Evolutionary conservation across 306 rosid genomes (phyloP).

Genomic region (Fragaria ananassa): DNA sequence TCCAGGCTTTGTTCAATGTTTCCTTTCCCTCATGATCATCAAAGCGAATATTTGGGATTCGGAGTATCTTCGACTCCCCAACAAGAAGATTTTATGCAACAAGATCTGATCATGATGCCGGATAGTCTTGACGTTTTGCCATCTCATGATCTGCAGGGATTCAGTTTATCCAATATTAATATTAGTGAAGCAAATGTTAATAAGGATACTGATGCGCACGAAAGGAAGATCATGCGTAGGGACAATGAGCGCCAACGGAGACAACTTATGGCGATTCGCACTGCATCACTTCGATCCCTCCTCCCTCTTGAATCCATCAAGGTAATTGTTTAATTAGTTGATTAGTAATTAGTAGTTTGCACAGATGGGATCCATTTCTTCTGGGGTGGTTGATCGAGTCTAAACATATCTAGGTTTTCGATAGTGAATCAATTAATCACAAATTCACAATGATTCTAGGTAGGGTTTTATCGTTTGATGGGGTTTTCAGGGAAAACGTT

Average conservation of each 20-base stretch:
- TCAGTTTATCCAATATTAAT: not conserved
- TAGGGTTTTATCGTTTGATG: conserved; percentile 26
- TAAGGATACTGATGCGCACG: not conserved
- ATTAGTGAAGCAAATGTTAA: conserved; percentile 10
- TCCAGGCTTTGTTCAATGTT: conserved; percentile 9
- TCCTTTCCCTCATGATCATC: not conserved
- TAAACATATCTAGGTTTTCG: not conserved
- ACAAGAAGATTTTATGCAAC: conserved; percentile 20
- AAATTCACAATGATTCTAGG: not conserved
- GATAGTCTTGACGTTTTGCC: conserved; percentile 13
- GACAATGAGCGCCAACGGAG: conserved; percentile 48
- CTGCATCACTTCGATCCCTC: conserved; percentile 36
- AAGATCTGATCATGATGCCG: conserved; percentile 20
- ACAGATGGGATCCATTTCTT: not conserved
- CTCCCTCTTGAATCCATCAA: conserved; percentile 37
- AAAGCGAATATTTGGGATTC: conserved; percentile 17
- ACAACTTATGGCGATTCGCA: conserved; percentile 35
- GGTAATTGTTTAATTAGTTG: conserved; percentile 1
- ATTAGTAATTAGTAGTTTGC: not conserved
- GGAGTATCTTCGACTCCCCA: conserved; percentile 14
- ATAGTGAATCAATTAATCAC: no score
- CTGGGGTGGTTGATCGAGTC: not conserved
- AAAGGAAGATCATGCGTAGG: conserved; percentile 39
- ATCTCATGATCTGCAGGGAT: not conserved
- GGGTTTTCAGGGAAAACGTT: conserved; percentile 71